Conservation (phyloP, 352 stramenopile genomes). For the Phytophthora sansomeana region DNA sequence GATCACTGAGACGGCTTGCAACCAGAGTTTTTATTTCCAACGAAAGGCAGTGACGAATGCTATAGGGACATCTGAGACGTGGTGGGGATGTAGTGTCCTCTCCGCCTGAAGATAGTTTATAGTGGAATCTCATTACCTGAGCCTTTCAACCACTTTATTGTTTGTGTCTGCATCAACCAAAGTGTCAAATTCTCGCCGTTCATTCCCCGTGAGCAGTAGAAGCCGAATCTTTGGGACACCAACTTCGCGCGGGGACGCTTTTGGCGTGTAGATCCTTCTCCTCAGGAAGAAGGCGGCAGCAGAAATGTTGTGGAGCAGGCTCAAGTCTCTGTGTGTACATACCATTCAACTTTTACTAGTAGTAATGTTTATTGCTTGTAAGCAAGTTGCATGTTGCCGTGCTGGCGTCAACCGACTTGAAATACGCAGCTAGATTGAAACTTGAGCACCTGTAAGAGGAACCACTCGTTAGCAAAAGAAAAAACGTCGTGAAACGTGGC, state of each 20-base stretch:
- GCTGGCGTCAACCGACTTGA: too few species aligned
- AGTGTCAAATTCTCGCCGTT: conserved; percentile 92
- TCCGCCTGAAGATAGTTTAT: conserved; percentile 76
- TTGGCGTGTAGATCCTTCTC: conserved; percentile 45
- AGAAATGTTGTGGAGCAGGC: conserved; percentile 73
- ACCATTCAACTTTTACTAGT: background rate
- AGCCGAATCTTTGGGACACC: conserved; percentile 92
- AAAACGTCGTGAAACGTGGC: background rate
- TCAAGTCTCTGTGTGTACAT: conserved; percentile 47
- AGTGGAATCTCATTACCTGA: conserved; percentile 94
- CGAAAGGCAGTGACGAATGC: conserved; percentile 85
- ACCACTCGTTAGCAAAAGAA: background rate
- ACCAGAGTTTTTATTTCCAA: conserved; percentile 8
- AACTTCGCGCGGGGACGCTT: conserved; percentile 30
- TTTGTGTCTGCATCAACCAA: conserved; percentile 61
- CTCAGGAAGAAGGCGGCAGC: conserved; percentile 52
- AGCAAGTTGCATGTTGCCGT: too few species aligned
- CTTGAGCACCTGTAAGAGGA: conserved; percentile 56
- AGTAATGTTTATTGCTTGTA: too few species aligned
- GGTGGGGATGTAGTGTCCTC: conserved; percentile 43
- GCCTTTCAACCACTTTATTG: conserved; percentile 44
- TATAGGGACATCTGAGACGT: conserved; percentile 90
- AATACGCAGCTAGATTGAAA: conserved; percentile 39
- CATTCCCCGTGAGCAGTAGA: conserved; percentile 73
- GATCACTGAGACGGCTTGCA: conserved; percentile 86